phyloP scores from a whole-genome alignment of 495 filamentous ascomycete genomes.

The Clohesyomyces aquaticus region DNA sequence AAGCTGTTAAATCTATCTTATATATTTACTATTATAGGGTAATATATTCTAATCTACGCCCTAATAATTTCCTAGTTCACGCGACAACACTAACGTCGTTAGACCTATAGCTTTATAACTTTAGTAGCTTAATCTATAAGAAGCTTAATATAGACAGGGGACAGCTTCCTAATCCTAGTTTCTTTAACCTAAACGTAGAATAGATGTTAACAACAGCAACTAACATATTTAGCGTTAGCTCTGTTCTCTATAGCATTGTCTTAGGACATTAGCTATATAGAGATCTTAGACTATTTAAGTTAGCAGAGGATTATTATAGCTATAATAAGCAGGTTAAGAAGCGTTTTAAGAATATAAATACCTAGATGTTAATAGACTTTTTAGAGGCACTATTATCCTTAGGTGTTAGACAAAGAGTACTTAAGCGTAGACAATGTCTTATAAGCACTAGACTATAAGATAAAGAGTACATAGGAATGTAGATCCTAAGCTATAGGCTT shows the following conservation, averaged over 20 bases:
- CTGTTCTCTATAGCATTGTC: conserved; percentile 19
- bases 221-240: conserved; percentile 20
- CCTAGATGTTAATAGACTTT: conserved; percentile 18
- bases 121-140: conserved; percentile 10
- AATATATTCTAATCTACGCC: conserved; percentile 20
- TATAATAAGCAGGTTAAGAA: conserved; percentile 16
- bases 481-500: conserved; percentile 8
- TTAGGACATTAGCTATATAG: conserved; percentile 5
- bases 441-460: conserved; percentile 7
- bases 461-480: conserved; percentile 7
- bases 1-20: conserved; percentile 17
- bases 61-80: conserved; percentile 23
- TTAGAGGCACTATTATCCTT: conserved; percentile 12
- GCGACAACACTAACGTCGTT: conserved; percentile 17
- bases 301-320: conserved; percentile 12
- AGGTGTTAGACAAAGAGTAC: conserved; percentile 15
- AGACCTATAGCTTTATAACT: conserved; percentile 19
- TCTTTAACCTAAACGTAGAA: conserved; percentile 19
- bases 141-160: conserved; percentile 14
- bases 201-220: conserved; percentile 14
- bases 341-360: conserved; percentile 17
- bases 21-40: conserved; percentile 8
- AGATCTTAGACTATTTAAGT: conserved; percentile 4
- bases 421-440: conserved; percentile 10
- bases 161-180: conserved; percentile 23